phyloP scores from a whole-genome alignment of 768 basidiomycete species.

The Termitomyces sp. region DNA sequence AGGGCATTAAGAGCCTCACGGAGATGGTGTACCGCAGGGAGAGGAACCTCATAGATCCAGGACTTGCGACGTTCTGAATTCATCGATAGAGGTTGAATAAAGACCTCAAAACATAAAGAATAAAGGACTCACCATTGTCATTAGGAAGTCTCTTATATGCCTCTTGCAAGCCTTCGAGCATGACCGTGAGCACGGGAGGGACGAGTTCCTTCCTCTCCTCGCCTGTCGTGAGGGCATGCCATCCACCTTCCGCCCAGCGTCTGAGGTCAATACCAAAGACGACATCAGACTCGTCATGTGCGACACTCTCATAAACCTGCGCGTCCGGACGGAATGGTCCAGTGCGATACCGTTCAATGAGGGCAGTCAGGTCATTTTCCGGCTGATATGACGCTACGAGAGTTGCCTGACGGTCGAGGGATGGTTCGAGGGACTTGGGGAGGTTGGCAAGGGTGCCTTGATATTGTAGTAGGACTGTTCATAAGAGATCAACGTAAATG shows the following conservation, averaged over 20 bases:
- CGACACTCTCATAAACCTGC: constrained; percentile 82
- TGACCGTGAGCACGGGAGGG: constrained; percentile 69
- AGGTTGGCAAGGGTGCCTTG: constrained; percentile 76
- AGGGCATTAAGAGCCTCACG: constrained; percentile 79
- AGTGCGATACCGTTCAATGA: constrained; percentile 91
- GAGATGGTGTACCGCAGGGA: constrained; percentile 79
- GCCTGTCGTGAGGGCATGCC: constrained; percentile 52
- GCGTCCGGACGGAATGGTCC: constrained; percentile 88
- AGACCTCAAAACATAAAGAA: not conserved
- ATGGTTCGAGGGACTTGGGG: constrained; percentile 61
- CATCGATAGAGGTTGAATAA: not conserved
- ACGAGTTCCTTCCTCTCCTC: constrained; percentile 59
- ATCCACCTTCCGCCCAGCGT: constrained; percentile 86
- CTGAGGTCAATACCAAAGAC: constrained; percentile 91
- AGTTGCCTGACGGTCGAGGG: constrained; percentile 67
- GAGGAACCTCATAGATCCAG: constrained; percentile 95
- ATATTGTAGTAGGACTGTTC: constrained; percentile 76
- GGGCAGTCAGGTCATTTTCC: constrained; percentile 78
- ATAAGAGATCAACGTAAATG: not conserved
- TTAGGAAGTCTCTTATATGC: constrained; percentile 58
- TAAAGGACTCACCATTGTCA: constrained; percentile 52
- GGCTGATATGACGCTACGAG: constrained; percentile 84
- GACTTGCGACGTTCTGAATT: constrained; percentile 75
- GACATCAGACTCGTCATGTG: constrained; percentile 81
- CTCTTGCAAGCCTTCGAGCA: constrained; percentile 61